phyloP scores from a whole-genome alignment of 2,329 filamentous ascomycete genomes.

The Penicillium italicum region DNA sequence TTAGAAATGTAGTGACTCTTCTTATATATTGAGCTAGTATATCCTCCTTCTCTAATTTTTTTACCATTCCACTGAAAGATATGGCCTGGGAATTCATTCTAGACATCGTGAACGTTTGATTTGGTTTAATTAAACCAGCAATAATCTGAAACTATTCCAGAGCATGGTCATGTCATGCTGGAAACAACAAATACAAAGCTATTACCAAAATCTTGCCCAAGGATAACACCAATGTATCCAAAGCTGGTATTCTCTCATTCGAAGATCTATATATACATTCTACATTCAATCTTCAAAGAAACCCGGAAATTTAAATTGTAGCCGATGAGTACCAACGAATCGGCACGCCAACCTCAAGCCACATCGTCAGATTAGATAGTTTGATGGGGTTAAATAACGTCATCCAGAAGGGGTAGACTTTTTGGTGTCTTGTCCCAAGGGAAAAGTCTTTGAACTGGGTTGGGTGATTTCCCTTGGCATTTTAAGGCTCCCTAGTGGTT shows the following conservation, averaged over 20 bases:
- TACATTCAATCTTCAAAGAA: not conserved
- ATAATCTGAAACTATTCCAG: not conserved
- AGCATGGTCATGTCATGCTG: not conserved
- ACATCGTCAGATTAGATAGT: slow-evolving; percentile 30
- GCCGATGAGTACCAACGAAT: slow-evolving; percentile 25
- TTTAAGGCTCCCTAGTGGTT: slow-evolving; percentile 47
- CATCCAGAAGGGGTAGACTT: slow-evolving; percentile 48
- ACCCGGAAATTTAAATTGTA: not conserved
- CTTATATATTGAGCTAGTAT: no score
- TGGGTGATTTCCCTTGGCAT: slow-evolving; percentile 80
- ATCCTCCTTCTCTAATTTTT: not conserved
- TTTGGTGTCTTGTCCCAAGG: slow-evolving; percentile 72
- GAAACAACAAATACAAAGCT: not conserved
- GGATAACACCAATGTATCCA: not conserved
- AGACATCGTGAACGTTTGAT: not conserved
- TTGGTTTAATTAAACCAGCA: not conserved
- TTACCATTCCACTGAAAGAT: not conserved
- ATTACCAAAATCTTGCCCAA: no score
- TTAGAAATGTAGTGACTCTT: no score
- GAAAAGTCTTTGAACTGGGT: slow-evolving; percentile 80
- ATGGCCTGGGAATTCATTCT: not conserved
- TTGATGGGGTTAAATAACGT: slow-evolving; percentile 48
- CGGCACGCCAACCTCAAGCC: slow-evolving; percentile 31
- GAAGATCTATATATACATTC: not conserved
- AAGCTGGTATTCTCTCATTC: not conserved